Conservation (phyloP, 129 eudicot species). For the Saposhnikovia divaricata region DNA sequence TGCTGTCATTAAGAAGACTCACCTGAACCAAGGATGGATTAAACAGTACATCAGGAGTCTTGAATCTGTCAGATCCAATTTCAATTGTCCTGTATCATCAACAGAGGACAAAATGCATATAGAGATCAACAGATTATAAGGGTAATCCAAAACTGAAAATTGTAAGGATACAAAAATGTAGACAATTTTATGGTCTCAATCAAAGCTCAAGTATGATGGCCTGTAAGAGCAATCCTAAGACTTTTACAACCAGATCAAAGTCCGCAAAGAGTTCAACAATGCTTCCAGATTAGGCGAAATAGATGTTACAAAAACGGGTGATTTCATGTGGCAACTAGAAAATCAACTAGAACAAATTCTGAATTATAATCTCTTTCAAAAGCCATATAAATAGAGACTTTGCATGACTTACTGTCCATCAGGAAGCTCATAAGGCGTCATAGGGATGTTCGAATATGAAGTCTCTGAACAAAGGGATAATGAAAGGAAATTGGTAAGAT, state of each 20-base stretch:
- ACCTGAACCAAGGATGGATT: constrained; percentile 92
- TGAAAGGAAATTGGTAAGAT: constrained; percentile 11
- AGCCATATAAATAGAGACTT: background rate
- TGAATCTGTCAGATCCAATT: constrained; percentile 97
- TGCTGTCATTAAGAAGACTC: constrained; percentile 19
- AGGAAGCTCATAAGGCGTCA: constrained; percentile 98
- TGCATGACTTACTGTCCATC: constrained; percentile 91
- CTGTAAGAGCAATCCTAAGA: background rate
- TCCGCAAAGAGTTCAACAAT: background rate
- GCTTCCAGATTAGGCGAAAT: background rate
- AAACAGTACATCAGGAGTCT: constrained; percentile 87
- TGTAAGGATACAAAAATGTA: background rate
- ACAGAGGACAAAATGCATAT: constrained; percentile 1
- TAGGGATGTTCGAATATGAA: constrained; percentile 94
- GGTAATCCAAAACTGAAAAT: background rate
- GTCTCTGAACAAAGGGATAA: constrained; percentile 33
- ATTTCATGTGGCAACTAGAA: background rate
- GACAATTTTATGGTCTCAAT: background rate
- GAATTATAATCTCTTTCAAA: background rate
- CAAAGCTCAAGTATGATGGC: background rate
- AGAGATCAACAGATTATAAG: background rate
- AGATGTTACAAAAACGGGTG: background rate
- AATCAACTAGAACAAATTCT: background rate
- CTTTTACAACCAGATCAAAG: background rate
- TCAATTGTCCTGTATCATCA: constrained; percentile 65